These are phyloP conservation scores for Wilcoxina mikolae DNA, from an alignment of 495 filamentous ascomycete species.

Conservation along the genomic window DNA sequence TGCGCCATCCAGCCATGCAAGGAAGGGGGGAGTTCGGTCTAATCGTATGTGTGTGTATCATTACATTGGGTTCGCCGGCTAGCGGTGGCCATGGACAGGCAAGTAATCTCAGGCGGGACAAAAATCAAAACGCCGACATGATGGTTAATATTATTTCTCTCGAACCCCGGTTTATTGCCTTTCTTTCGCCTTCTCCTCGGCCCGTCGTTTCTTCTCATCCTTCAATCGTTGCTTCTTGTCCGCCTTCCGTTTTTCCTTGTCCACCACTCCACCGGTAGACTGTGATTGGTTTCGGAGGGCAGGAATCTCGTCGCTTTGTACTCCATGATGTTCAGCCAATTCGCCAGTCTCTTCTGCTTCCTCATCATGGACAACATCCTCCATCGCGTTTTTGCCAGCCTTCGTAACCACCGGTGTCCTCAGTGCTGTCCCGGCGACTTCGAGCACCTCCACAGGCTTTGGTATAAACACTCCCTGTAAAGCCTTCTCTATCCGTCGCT, in stretches of 20 bases:
- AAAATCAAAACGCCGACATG: too few species aligned
- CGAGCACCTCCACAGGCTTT: conserved; percentile 9
- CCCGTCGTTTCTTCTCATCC: conserved; percentile 17
- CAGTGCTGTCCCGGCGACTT: neutral
- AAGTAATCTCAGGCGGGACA: too few species aligned
- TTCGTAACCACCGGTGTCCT: conserved; percentile 4
- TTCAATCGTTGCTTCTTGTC: conserved; percentile 23
- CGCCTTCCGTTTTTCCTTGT: conserved; percentile 16
- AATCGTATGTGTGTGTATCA: neutral
- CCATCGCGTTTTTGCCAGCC: neutral
- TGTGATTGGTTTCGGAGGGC: conserved; percentile 1
- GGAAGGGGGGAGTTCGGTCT: too few species aligned
- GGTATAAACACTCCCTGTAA: conserved; percentile 18
- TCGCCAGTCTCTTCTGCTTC: neutral
- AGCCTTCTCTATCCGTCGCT: conserved; percentile 22
- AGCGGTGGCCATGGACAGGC: too few species aligned
- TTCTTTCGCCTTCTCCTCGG: conserved; percentile 20
- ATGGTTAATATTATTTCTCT: too few species aligned
- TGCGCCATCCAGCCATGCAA: too few species aligned
- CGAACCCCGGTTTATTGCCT: too few species aligned
- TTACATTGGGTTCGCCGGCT: neutral
- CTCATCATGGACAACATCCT: conserved; percentile 6
- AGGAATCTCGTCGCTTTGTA: neutral
- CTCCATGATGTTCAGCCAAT: neutral
- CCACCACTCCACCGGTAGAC: neutral